Base-by-base conservation (phyloP, 768 basidiomycete genomes). In the Clitopilus passeckerianus region DNA sequence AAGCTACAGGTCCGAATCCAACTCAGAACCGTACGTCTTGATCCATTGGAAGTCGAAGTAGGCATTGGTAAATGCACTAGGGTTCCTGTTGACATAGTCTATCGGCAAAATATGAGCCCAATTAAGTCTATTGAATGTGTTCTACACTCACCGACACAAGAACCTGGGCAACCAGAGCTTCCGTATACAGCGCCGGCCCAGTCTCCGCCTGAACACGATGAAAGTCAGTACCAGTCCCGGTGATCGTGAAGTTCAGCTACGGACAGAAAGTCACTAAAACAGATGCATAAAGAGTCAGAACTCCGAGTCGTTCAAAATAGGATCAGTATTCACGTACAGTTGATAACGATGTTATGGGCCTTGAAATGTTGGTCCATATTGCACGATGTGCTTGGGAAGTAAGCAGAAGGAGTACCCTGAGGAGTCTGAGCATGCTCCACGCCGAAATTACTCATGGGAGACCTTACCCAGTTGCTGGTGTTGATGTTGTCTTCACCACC, bases 11-110 rank as follows among this genome's bases (percentile, higher is more conserved):
- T 9, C 5, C 5, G 37, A n/a, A n/a, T 3, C 2, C 5, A 4
- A 41, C n/a, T 41, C 10, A 12, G 10, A 5, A 41, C 56, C 60
- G 61, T 77, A 79, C n/a, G 78, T 70, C 59, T 79, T 81, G 57
- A 91, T 70, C 54, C 80, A 82, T 52, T 80, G 77, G 68, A 93
- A 80, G 46, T 89, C 83, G 73, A 89, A 92, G 75, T 85, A 91
- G 0, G 91, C 88, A 33, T 87, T 74, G 9, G 64, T 62, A 71
- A 91, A 91, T 10, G 85, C 86, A 2, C 71, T 69, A 1, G 90
- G 90, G 65, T 89, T 86, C 60, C 80, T 79, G 73, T 84, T 79
- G 63, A 89, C 87, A 63, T 74, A 87, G 61, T 83, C 86, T 88
- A 59, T 16, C 43, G 43, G 15, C 46, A 50, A 18, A 18, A 23